phyloP scores from a whole-genome alignment of 192 early-diverging fungal genomes.

The Coemansia sp. region DNA sequence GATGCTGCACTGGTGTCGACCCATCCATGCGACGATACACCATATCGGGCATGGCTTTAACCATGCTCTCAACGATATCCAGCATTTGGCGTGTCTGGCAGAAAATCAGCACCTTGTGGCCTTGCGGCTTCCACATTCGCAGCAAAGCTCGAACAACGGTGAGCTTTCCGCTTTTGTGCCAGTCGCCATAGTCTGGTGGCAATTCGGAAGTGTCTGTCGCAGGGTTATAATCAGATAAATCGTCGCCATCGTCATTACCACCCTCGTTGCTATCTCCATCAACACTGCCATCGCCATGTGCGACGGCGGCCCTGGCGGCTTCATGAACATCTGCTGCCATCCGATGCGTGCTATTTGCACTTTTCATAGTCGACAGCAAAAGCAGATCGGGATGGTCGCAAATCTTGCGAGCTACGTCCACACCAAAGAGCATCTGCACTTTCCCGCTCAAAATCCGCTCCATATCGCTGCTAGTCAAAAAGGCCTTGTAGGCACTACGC shows the following conservation, averaged over 20 bases:
- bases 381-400: conserved; percentile 91
- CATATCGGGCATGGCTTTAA: conserved; percentile 51
- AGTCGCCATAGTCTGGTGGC: conserved; percentile 43
- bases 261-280: conserved; percentile 18
- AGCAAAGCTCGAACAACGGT: conserved; percentile 81
- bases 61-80: conserved; percentile 84
- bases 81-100: conserved; percentile 93
- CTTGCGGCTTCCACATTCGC: conserved; percentile 78
- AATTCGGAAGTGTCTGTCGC: conserved; percentile 4
- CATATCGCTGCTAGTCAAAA: conserved; percentile 71
- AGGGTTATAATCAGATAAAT: background rate
- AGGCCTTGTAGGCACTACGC: conserved; percentile 65
- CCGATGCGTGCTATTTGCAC: conserved; percentile 18
- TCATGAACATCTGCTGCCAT: background rate
- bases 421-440: conserved; percentile 80
- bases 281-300: background rate
- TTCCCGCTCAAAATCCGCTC: conserved; percentile 72
- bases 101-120: conserved; percentile 87
- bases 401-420: conserved; percentile 91
- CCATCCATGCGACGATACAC: conserved; percentile 93
- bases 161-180: conserved; percentile 75
- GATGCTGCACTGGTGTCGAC: conserved; percentile 81
- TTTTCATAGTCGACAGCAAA: conserved; percentile 26
- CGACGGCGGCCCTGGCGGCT: background rate
- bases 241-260: background rate